These are phyloP conservation scores for Coccomyxa subellipsoidea DNA, from an alignment of 163 green algal species.

Conservation along the genomic window DNA sequence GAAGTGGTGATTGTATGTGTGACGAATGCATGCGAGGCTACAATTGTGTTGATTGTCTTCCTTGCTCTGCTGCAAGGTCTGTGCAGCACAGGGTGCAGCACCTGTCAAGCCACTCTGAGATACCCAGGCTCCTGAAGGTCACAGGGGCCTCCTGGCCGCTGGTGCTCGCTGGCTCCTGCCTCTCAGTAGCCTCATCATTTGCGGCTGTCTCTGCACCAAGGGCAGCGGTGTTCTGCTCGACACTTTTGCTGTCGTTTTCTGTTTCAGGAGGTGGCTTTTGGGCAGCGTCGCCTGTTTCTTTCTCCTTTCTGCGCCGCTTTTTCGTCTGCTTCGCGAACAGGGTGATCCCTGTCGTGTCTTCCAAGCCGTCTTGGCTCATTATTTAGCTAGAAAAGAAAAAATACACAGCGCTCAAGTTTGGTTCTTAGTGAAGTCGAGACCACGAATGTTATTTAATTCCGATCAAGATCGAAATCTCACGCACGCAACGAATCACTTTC, in stretches of 20 bases:
- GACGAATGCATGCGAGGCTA: too few relatives aligned
- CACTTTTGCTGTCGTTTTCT: not conserved
- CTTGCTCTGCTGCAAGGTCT: not conserved
- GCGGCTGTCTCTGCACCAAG: not conserved
- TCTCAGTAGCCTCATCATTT: not conserved
- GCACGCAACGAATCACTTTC: too few relatives aligned
- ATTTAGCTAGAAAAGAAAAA: too few relatives aligned
- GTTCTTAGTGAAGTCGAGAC: too few relatives aligned
- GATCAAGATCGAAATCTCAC: too few relatives aligned
- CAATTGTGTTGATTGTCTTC: too few relatives aligned
- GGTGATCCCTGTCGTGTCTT: not conserved
- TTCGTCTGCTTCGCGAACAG: not conserved
- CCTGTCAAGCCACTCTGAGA: slow-evolving; percentile 73
- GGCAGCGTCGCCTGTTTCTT: not conserved
- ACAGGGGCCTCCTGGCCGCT: not conserved
- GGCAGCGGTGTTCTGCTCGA: not conserved
- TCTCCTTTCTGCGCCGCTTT: not conserved
- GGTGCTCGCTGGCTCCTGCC: not conserved
- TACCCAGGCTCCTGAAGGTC: slow-evolving; percentile 65
- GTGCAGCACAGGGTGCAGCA: not conserved
- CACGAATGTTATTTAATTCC: too few relatives aligned
- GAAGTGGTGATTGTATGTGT: too few relatives aligned
- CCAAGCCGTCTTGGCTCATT: not conserved
- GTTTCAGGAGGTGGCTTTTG: not conserved
- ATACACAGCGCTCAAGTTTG: too few relatives aligned